Percentiles rank a stretch among this genome's conserved stretches.
Conservation (phyloP, 345 rosid species). For the Arabidopsis arenosa region DNA sequence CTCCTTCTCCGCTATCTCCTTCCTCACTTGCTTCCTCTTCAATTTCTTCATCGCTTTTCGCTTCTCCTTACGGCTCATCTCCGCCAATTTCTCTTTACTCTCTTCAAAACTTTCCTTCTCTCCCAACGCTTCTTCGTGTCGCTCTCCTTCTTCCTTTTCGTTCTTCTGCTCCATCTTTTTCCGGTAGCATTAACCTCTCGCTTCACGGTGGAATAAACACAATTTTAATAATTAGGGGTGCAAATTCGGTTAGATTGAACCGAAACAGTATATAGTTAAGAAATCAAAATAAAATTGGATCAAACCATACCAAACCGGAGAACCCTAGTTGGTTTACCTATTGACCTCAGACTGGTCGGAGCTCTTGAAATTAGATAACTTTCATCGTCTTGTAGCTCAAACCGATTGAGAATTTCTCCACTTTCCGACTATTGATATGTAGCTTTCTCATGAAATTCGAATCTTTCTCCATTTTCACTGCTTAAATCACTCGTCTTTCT, state of each 20-base stretch:
- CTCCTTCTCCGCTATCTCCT: conserved; percentile 71
- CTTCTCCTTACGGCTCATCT: conserved; percentile 71
- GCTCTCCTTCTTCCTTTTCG: conserved; percentile 7
- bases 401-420: background rate
- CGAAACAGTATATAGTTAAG: conserved; percentile 3
- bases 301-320: conserved; percentile 28
- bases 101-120: conserved; percentile 30
- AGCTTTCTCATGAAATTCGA: background rate
- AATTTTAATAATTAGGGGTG: background rate
- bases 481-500: background rate
- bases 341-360: conserved; percentile 9
- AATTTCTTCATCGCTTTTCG: conserved; percentile 78
- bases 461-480: conserved; percentile 6
- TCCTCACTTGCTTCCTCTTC: conserved; percentile 79
- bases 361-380: background rate
- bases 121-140: conserved; percentile 7
- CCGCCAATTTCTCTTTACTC: conserved; percentile 26
- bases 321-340: conserved; percentile 23
- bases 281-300: conserved; percentile 11
- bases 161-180: conserved; percentile 20
- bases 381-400: background rate
- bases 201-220: background rate
- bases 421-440: conserved; percentile 12
- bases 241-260: conserved; percentile 19
- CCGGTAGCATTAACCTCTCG: conserved; percentile 28